Conservation (phyloP, 2,329 filamentous ascomycete genomes). For the Huntiella bhutanensis region DNA sequence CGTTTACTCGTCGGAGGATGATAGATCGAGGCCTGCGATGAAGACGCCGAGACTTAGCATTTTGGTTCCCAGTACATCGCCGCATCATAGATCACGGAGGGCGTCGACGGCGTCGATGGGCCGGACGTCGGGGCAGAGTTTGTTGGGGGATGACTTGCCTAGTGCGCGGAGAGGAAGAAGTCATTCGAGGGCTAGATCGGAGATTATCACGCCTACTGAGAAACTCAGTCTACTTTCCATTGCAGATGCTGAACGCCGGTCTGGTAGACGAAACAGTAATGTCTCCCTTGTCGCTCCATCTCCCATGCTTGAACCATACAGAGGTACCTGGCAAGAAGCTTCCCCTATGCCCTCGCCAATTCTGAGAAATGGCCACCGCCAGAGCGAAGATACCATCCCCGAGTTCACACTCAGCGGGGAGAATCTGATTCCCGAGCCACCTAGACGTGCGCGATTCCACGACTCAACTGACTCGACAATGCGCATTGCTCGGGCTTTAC, state of each 20-base stretch:
- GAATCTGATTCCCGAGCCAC: constrained; percentile 1
- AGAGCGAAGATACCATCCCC: constrained; percentile 9
- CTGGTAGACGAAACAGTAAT: constrained; percentile 18
- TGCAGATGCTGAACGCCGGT: constrained; percentile 15
- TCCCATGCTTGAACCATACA: constrained; percentile 79
- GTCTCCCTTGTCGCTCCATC: constrained; percentile 40
- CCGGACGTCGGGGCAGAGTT: background rate
- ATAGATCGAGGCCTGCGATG: background rate
- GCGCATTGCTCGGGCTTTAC: constrained; percentile 56
- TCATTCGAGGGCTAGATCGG: constrained; percentile 9
- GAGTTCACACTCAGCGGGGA: constrained; percentile 27
- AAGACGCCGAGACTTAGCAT: background rate
- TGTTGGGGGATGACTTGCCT: constrained; percentile 6
- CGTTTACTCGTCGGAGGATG: constrained; percentile 7
- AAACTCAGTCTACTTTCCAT: constrained; percentile 36
- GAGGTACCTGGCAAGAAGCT: constrained; percentile 82
- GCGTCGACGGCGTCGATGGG: background rate
- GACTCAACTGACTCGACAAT: constrained; percentile 65
- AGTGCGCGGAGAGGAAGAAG: background rate
- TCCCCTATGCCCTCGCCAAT: constrained; percentile 86
- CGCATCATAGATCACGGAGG: no score
- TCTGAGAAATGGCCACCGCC: constrained; percentile 16
- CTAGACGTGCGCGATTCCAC: constrained; percentile 56
- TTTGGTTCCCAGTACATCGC: no score
- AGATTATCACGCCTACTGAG: constrained; percentile 23